These are phyloP conservation scores for Choiromyces venosus DNA, from an alignment of 495 filamentous ascomycete species.

Conservation along the genomic window DNA sequence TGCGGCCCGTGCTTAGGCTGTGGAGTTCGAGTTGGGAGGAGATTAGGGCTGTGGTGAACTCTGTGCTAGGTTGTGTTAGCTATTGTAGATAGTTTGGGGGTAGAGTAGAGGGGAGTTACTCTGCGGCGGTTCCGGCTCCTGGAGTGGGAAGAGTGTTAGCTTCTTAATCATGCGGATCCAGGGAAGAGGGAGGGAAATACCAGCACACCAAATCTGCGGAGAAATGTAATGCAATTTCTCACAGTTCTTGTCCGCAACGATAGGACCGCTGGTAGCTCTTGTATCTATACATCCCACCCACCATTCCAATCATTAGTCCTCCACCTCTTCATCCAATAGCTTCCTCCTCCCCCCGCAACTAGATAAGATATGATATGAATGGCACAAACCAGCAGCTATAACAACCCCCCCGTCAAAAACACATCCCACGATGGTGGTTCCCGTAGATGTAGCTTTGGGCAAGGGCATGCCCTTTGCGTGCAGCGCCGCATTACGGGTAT, in stretches of 20 bases:
- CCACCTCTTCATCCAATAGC: constrained; percentile 10
- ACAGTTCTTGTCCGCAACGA: constrained; percentile 99
- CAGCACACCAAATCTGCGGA: constrained; percentile 98
- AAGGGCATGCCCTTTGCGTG: constrained; percentile 88
- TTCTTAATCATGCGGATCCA: not conserved
- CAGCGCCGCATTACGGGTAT: constrained; percentile 94
- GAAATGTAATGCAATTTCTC: constrained; percentile 99
- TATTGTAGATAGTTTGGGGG: constrained; percentile 44
- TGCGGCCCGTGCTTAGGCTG: constrained; percentile 87
- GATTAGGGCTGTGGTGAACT: constrained; percentile 98
- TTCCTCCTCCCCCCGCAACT: not conserved
- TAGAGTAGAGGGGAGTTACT: constrained; percentile 89
- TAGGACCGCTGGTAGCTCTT: constrained; percentile 91
- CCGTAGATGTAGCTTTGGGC: constrained; percentile 96
- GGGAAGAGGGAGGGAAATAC: constrained; percentile 40
- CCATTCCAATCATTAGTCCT: not conserved
- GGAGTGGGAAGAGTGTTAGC: constrained; percentile 14
- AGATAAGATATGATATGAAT: constrained; percentile 9
- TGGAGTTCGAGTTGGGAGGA: constrained; percentile 97
- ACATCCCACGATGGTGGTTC: constrained; percentile 98
- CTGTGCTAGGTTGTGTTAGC: constrained; percentile 52
- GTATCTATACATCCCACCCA: constrained; percentile 89
- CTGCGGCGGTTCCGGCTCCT: constrained; percentile 85
- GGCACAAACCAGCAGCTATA: constrained; percentile 55
- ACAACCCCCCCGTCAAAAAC: constrained; percentile 92